Conservation (phyloP, 2,329 filamentous ascomycete genomes). For the Xylaria polymorpha region DNA sequence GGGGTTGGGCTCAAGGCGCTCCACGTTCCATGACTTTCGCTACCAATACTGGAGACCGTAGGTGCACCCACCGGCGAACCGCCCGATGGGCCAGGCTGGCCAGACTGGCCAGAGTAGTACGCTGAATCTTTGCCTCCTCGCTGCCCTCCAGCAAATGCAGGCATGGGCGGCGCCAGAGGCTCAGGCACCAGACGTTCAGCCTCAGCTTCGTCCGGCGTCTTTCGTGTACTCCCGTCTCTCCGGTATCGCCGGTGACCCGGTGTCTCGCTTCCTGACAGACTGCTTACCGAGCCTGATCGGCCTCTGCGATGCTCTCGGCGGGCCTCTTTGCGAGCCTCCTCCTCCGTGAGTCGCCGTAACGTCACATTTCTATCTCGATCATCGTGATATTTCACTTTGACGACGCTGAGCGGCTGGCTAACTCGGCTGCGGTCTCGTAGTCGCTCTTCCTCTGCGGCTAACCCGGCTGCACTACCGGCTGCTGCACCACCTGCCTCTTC, state of each 20-base stretch:
- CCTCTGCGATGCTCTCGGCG: conserved; percentile 54
- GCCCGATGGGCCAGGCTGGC: conserved; percentile 59
- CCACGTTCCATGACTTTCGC: conserved; percentile 63
- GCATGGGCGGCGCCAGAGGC: conserved; percentile 65
- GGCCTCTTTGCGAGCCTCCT: conserved; percentile 69
- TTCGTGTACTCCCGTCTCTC: conserved; percentile 62
- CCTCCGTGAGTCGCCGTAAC: conserved; percentile 69
- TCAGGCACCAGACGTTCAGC: conserved; percentile 58
- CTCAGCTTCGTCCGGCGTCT: conserved; percentile 56
- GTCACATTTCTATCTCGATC: conserved; percentile 71
- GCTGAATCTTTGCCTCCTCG: conserved; percentile 68
- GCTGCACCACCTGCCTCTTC: conserved; percentile 61
- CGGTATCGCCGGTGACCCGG: conserved; percentile 63
- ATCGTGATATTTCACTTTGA: conserved; percentile 70
- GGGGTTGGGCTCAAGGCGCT: conserved; percentile 64
- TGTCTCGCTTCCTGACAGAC: conserved; percentile 67
- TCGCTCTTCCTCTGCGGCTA: conserved; percentile 62
- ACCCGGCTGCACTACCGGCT: conserved; percentile 58
- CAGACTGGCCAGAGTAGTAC: conserved; percentile 69
- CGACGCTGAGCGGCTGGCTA: conserved; percentile 65
- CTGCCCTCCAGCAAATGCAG: conserved; percentile 65
- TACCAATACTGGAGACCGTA: conserved; percentile 62
- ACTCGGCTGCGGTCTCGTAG: conserved; percentile 56
- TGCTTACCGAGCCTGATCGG: conserved; percentile 65
- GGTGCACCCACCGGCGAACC: conserved; percentile 52